These are phyloP conservation scores for Tympanopsis confertula DNA, from an alignment of 2,329 filamentous ascomycete genomes.

Conservation along the genomic window DNA sequence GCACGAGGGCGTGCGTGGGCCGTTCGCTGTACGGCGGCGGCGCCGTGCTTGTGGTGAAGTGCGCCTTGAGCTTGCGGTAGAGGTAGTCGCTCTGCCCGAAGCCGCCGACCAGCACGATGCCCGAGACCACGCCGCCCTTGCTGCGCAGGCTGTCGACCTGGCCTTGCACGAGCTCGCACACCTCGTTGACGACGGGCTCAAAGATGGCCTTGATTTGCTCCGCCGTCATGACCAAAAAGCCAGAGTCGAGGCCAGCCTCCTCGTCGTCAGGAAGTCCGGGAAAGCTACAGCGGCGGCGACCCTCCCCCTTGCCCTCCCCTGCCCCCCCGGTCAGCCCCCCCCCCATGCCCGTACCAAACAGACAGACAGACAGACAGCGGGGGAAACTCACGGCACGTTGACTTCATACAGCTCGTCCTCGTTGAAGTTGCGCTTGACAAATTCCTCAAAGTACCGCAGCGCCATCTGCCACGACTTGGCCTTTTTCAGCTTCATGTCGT, in stretches of 20 bases:
- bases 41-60: constrained; percentile 45
- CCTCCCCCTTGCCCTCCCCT: constrained; percentile 4
- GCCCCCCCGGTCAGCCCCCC: no score
- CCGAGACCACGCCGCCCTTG: constrained; percentile 51
- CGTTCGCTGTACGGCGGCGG: constrained; percentile 56
- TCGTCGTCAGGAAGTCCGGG: constrained; percentile 68
- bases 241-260: constrained; percentile 62
- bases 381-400: constrained; percentile 51
- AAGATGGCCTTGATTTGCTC: constrained; percentile 64
- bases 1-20: constrained; percentile 49
- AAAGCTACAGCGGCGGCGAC: constrained; percentile 35
- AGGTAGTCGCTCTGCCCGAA: constrained; percentile 73
- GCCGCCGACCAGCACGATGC: constrained; percentile 72
- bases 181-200: constrained; percentile 62
- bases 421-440: constrained; percentile 75
- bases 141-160: constrained; percentile 52
- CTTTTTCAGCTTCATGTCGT: constrained; percentile 68
- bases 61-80: constrained; percentile 57
- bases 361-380: no score
- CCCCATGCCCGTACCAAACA: no score
- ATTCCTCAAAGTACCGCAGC: constrained; percentile 70
- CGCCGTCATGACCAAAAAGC: constrained; percentile 63
- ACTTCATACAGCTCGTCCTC: constrained; percentile 68
- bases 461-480: constrained; percentile 72
- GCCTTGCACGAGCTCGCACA: constrained; percentile 56